phyloP scores from a whole-genome alignment of 495 filamentous ascomycete species.

The Cercophora scortea region DNA sequence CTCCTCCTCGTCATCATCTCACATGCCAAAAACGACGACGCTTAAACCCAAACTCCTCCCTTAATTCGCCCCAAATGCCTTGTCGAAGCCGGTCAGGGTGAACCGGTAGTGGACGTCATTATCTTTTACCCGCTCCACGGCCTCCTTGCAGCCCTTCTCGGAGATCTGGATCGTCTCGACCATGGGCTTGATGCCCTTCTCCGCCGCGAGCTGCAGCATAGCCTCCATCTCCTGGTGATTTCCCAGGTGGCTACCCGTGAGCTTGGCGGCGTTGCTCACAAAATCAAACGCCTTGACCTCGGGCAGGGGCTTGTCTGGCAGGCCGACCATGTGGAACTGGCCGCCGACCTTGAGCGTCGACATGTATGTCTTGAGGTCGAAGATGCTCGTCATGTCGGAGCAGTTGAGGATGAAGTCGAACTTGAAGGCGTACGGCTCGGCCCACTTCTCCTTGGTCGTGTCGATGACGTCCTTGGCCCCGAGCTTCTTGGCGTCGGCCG shows the following conservation, averaged over 20 bases:
- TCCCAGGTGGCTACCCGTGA: constrained; percentile 64
- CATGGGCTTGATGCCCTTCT: constrained; percentile 64
- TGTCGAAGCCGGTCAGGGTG: constrained; percentile 43
- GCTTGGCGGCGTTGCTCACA: constrained; percentile 53
- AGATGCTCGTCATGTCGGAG: constrained; percentile 60
- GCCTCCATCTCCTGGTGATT: constrained; percentile 61
- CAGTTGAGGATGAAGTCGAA: constrained; percentile 73
- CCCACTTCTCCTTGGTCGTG: constrained; percentile 60
- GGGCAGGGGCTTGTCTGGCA: constrained; percentile 60
- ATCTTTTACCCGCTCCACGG: constrained; percentile 57
- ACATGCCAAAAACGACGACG: not conserved
- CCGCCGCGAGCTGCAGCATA: constrained; percentile 69
- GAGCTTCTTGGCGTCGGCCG: constrained; percentile 50
- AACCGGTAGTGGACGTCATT: constrained; percentile 52
- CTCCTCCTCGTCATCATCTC: not conserved
- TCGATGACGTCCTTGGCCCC: constrained; percentile 61
- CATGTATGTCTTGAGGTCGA: constrained; percentile 58
- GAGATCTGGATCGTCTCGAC: constrained; percentile 64
- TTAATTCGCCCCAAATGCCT: constrained; percentile 26
- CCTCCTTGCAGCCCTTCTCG: constrained; percentile 64
- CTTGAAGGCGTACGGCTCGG: constrained; percentile 42
- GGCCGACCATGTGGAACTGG: constrained; percentile 65
- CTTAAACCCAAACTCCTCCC: not conserved
- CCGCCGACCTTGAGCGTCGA: constrained; percentile 62
- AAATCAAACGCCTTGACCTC: constrained; percentile 55